Evolutionary conservation across 257 asterid species (phyloP).

Genomic region (Salvia splendens): DNA sequence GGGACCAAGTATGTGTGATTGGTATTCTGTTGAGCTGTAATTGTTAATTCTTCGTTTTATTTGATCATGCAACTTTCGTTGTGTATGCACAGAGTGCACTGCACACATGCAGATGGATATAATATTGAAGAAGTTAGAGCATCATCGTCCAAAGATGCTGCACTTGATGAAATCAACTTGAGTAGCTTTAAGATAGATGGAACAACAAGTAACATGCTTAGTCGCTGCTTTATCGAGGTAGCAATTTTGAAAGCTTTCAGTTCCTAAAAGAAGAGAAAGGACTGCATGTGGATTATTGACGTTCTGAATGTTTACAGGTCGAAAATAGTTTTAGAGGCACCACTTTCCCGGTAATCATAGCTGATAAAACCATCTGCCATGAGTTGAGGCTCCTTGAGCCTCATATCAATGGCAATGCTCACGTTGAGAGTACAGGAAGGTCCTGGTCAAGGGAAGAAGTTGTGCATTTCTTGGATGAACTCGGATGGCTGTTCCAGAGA

Average conservation of each 20-base stretch:
- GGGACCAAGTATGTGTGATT: conserved; percentile 65
- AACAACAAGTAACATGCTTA: conserved; percentile 41
- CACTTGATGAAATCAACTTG: conserved; percentile 53
- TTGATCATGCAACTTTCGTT: conserved; percentile 12
- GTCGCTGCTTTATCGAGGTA: conserved; percentile 91
- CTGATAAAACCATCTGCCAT: conserved; percentile 65
- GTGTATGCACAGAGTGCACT: conserved; percentile 59
- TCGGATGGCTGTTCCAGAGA: conserved; percentile 94
- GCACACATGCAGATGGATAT: conserved; percentile 62
- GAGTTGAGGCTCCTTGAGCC: conserved; percentile 76
- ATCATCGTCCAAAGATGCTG: conserved; percentile 35
- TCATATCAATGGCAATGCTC: conserved; percentile 43
- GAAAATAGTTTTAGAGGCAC: conserved; percentile 63
- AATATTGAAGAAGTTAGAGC: conserved; percentile 37
- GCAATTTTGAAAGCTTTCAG: conserved; percentile 1
- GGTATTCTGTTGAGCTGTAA: not conserved
- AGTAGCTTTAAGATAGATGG: conserved; percentile 50
- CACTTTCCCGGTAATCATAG: conserved; percentile 76
- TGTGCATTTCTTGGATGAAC: conserved; percentile 77
- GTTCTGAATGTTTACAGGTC: conserved; percentile 46
- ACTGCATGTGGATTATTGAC: conserved; percentile 4
- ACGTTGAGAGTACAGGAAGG: conserved; percentile 37
- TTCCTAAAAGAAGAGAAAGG: not conserved
- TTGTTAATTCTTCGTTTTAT: not conserved
- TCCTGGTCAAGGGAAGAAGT: conserved; percentile 55